Evolutionary conservation across 106 monocot genomes (phyloP).

Genomic region (Iris macrosiphon): DNA sequence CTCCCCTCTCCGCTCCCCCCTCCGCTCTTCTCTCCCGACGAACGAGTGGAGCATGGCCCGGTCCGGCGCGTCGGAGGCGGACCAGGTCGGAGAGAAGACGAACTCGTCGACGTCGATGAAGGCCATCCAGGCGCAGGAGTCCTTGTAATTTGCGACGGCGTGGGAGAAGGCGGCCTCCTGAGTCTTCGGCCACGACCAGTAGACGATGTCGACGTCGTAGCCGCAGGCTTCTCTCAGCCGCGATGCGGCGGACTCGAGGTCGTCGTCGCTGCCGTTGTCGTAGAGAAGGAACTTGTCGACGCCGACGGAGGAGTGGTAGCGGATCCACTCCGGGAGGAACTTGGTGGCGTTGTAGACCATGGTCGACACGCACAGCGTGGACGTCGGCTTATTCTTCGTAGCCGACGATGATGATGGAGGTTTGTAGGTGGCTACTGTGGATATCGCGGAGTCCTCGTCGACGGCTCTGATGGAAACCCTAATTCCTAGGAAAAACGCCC

Average conservation of each 20-base stretch:
- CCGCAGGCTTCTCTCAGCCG: constrained; percentile 19
- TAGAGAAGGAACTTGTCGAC: constrained; percentile 69
- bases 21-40: constrained; percentile 5
- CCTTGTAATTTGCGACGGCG: constrained; percentile 31
- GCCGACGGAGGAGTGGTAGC: constrained; percentile 62
- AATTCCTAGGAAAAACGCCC: too few species aligned
- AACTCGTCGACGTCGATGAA: constrained; percentile 93
- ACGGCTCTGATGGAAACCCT: constrained; percentile 20
- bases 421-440: constrained; percentile 41
- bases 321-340: constrained; percentile 73
- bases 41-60: constrained; percentile 17
- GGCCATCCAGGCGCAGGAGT: constrained; percentile 64
- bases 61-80: constrained; percentile 10
- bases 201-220: constrained; percentile 23
- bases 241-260: constrained; percentile 17
- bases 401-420: too few species aligned
- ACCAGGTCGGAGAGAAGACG: constrained; percentile 53
- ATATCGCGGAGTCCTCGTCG: constrained; percentile 12
- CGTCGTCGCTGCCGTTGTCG: constrained; percentile 90
- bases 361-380: constrained; percentile 63
- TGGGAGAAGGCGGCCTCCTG: constrained; percentile 91
- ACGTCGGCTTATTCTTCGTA: neutral
- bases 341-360: constrained; percentile 76
- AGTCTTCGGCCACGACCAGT: constrained; percentile 85
- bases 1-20: too few species aligned